Evolutionary conservation across 306 rosid species (phyloP).

Genomic region (Rosa lucieae): DNA sequence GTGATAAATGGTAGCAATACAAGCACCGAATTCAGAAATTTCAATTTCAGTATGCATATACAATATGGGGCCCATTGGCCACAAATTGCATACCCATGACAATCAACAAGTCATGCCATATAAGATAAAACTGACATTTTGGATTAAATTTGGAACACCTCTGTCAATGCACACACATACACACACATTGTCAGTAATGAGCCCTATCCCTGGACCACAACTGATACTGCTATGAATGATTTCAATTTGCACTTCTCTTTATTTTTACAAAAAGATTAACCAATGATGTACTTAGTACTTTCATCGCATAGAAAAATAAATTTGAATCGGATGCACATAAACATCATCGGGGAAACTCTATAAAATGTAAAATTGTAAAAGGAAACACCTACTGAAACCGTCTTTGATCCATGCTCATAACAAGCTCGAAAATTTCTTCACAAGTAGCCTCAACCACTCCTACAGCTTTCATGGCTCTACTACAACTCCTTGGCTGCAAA

Average conservation of each 20-base stretch:
- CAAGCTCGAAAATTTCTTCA: slow-evolving; percentile 95
- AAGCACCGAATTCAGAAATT: neutral
- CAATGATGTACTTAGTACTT: neutral
- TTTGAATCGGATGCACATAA: neutral
- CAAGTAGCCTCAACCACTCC: slow-evolving; percentile 98
- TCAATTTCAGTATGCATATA: neutral
- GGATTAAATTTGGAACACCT: neutral
- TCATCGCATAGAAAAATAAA: neutral
- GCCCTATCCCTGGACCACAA: neutral
- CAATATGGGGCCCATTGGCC: neutral
- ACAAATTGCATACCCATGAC: neutral
- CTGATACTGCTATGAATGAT: neutral
- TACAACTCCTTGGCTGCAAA: slow-evolving; percentile 95
- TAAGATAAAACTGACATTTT: neutral
- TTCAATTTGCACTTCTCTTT: neutral
- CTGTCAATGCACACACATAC: neutral
- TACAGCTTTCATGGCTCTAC: slow-evolving; percentile 99
- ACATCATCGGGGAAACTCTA: slow-evolving; percentile 14
- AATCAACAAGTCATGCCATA: neutral
- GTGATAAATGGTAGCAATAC: too few species aligned
- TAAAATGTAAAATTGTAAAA: slow-evolving; percentile 19
- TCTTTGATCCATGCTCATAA: slow-evolving; percentile 99
- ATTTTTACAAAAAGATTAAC: neutral
- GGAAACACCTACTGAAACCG: slow-evolving; percentile 99
- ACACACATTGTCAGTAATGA: neutral